A percentile compares a stretch with the other conserved stretches of the same genome.
Evolutionary conservation across 78 protist species (phyloP).

Genomic region (Dictyostelium citrinum): DNA sequence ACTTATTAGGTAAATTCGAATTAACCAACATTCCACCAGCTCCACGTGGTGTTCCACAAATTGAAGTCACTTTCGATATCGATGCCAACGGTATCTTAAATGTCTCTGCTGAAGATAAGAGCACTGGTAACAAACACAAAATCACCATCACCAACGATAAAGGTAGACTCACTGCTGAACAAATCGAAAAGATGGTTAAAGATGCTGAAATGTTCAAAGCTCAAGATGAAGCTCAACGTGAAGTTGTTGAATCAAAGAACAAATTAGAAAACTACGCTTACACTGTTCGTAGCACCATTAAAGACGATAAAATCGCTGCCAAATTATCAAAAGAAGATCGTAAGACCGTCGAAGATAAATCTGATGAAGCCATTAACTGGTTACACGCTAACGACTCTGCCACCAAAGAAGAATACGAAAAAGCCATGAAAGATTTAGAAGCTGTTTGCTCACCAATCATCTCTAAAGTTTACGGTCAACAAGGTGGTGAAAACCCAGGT

Average conservation of each 20-base stretch:
- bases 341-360: conserved; percentile 80
- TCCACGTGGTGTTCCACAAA: conserved; percentile 98
- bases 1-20: conserved; percentile 96
- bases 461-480: conserved; percentile 91
- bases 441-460: conserved; percentile 94
- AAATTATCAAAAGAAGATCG: conserved; percentile 93
- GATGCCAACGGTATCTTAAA: conserved; percentile 96
- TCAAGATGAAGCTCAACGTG: conserved; percentile 89
- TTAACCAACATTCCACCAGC: conserved; percentile 98
- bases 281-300: conserved; percentile 75
- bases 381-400: conserved; percentile 88
- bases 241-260: conserved; percentile 89
- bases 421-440: conserved; percentile 93
- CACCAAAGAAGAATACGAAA: conserved; percentile 92
- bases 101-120: conserved; percentile 96
- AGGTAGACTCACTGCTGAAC: conserved; percentile 93
- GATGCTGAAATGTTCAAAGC: conserved; percentile 94
- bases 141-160: conserved; percentile 97
- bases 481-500: conserved; percentile 80
- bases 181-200: conserved; percentile 97
- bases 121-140: conserved; percentile 86
- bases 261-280: conserved; percentile 91
- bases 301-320: conserved; percentile 75
- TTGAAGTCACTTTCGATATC: conserved; percentile 98
- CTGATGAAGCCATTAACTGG: conserved; percentile 90